These are phyloP conservation scores for Phytophthora melonis DNA, from an alignment of 352 stramenopile genomes.

Conservation along the genomic window DNA sequence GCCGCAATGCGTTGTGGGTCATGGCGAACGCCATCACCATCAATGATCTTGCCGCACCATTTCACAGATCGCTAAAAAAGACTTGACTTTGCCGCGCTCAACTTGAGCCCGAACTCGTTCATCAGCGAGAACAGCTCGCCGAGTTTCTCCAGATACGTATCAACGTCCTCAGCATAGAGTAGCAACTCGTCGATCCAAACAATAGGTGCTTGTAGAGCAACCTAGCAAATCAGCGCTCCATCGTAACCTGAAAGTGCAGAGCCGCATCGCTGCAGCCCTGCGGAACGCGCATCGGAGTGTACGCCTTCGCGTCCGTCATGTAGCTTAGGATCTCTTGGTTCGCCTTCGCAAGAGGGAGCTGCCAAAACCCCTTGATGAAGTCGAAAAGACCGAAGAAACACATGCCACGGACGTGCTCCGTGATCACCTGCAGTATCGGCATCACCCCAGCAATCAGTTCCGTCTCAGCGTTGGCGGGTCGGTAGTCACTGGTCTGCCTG, in stretches of 20 bases:
- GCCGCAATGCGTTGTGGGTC: constrained; percentile 5
- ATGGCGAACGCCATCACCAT: constrained; percentile 4
- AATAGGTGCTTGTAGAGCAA: constrained; percentile 28
- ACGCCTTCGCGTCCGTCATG: constrained; percentile 24
- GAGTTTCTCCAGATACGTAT: constrained; percentile 31
- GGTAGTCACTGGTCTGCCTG: constrained; percentile 10
- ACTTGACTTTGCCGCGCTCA: constrained; percentile 32
- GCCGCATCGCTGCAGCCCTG: constrained; percentile 21
- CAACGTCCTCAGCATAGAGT: constrained; percentile 25
- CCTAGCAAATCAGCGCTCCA: constrained; percentile 8
- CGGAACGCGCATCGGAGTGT: constrained; percentile 26
- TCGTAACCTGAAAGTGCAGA: constrained; percentile 17
- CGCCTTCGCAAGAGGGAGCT: not conserved
- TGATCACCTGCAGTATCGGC: not conserved
- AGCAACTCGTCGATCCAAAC: constrained; percentile 49
- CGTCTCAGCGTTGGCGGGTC: not conserved
- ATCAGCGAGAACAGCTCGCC: constrained; percentile 31
- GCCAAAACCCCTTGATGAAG: constrained; percentile 11
- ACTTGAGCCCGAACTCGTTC: constrained; percentile 33
- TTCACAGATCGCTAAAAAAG: constrained; percentile 31
- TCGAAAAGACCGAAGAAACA: constrained; percentile 13
- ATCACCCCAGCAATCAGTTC: constrained; percentile 17
- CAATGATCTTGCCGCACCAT: constrained; percentile 33
- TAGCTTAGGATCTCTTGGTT: constrained; percentile 26
- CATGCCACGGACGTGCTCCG: constrained; percentile 8